These are phyloP conservation scores for Monosporascus sp. DNA, from an alignment of 2,329 filamentous ascomycete genomes.

Conservation along the genomic window DNA sequence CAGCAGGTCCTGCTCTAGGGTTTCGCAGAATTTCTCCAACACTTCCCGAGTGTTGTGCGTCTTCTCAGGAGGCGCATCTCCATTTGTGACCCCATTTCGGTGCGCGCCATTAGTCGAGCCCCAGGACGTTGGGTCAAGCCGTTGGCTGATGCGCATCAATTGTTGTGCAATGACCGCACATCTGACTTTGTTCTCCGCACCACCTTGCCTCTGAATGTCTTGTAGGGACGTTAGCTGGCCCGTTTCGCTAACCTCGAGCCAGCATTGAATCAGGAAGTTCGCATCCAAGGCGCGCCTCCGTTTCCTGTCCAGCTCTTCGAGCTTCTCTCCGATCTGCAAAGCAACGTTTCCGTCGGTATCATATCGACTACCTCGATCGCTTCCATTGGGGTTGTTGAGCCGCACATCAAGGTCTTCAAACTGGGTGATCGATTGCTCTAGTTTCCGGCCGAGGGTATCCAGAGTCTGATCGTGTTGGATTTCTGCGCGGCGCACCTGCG, in stretches of 20 bases:
- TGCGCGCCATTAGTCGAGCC: conserved; percentile 51
- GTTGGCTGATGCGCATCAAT: conserved; percentile 86
- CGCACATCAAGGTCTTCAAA: conserved; percentile 87
- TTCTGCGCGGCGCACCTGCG: conserved; percentile 85
- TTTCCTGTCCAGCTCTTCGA: conserved; percentile 93
- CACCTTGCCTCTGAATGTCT: conserved; percentile 77
- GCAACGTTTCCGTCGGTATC: conserved; percentile 77
- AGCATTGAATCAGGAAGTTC: conserved; percentile 92
- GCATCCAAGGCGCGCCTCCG: conserved; percentile 85
- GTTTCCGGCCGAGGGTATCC: conserved; percentile 78
- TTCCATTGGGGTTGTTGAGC: conserved; percentile 57
- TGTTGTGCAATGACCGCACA: conserved; percentile 93
- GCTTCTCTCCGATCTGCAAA: conserved; percentile 86
- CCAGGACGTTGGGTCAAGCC: conserved; percentile 76
- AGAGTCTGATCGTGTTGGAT: conserved; percentile 87
- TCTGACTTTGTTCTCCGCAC: conserved; percentile 85
- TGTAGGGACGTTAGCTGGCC: conserved; percentile 84
- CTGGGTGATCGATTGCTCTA: conserved; percentile 85
- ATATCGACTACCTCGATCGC: conserved; percentile 40
- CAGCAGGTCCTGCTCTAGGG: conserved; percentile 87
- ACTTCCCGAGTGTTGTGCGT: conserved; percentile 74
- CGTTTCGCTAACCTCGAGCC: conserved; percentile 88
- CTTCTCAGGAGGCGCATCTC: conserved; percentile 34
- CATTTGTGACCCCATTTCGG: conserved; percentile 45
- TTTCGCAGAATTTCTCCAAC: conserved; percentile 95